Evolutionary conservation across 139 green algal genomes (phyloP), one percentile per base, ranked within the genome.

Genomic region (Yamagishiella unicocca): DNA sequence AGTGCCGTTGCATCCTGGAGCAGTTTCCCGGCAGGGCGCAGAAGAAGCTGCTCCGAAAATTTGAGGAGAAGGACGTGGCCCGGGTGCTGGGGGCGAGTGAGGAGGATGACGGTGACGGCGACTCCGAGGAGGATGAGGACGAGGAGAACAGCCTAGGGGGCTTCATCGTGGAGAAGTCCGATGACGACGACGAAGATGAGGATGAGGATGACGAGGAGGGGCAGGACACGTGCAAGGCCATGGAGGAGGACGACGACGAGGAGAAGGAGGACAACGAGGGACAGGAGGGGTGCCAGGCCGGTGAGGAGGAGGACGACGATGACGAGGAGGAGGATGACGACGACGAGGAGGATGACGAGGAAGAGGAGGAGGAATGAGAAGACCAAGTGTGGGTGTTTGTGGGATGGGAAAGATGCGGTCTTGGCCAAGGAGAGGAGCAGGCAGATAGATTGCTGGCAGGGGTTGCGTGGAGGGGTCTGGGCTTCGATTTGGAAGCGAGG

Each of bases 111-210:
- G 43, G 29, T 7, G 50, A 72, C 10, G 76, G 55, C 4, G 76
- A 55, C 17, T 53, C 37, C 0, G 76, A 83, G 78, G 58, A 84
- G 25, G 78, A 84, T n/a, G 78, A 74, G 54, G 77, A 58, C 19
- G 78, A 74, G 38, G 78, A 84, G n/a, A 37, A 83, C 54, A 72
- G 53, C 76, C 43, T 84, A 40, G 78, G 74, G 6, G 78, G 58
- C 19, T 84, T 84, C 58, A 74, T 84, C 8, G 55, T 74, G n/a
- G n/a, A n/a, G n/a, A n/a, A n/a, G n/a, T n/a, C n/a, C 14, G 38
- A 73, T 10, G 78, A 29, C 22, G 78, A 58, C 3, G 58, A 61
- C 21, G 78, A 62, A 5, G 76, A 50, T 1, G 74, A 82, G 74
- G 31, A 5, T 17, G 74, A 42, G 21, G 74, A 72, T 38, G 71